Conservation (phyloP, 2,329 filamentous ascomycete species). For the Ophiostoma australiae region DNA sequence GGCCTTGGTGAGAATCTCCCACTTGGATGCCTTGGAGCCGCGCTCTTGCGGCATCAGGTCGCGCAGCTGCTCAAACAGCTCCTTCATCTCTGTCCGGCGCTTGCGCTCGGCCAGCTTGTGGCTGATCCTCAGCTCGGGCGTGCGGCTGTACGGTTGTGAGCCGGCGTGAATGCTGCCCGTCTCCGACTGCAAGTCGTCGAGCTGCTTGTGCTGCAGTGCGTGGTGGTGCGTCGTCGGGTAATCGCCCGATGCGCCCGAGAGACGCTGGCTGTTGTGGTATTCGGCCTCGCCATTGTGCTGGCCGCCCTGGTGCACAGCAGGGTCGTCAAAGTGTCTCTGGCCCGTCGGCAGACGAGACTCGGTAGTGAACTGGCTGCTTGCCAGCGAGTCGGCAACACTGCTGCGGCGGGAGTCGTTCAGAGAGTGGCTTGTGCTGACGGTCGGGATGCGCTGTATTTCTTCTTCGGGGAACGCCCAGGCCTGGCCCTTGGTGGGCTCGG, state of each 20-base stretch:
- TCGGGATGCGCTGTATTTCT: constrained; percentile 52
- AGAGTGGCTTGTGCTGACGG: constrained; percentile 41
- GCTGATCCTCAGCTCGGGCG: constrained; percentile 74
- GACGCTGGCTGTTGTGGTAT: constrained; percentile 37
- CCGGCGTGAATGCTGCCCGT: constrained; percentile 50
- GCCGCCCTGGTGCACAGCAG: constrained; percentile 63
- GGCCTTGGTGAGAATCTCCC: constrained; percentile 79
- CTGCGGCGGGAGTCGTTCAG: constrained; percentile 65
- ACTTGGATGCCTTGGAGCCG: constrained; percentile 81
- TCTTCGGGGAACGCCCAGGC: constrained; percentile 80
- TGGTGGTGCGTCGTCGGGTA: constrained; percentile 65
- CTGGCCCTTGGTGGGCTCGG: constrained; percentile 75
- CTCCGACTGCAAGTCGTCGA: constrained; percentile 61
- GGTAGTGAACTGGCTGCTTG: constrained; percentile 72
- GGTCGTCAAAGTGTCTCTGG: constrained; percentile 66
- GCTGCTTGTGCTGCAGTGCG: constrained; percentile 67
- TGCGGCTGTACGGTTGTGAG: constrained; percentile 73
- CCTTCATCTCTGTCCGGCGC: constrained; percentile 81
- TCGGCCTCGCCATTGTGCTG: constrained; percentile 57
- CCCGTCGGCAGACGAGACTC: constrained; percentile 68
- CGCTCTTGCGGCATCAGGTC: constrained; percentile 74
- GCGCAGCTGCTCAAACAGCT: constrained; percentile 74
- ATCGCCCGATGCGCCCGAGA: constrained; percentile 50
- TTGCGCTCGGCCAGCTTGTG: constrained; percentile 84
- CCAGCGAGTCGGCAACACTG: constrained; percentile 70